phyloP scores from a whole-genome alignment of 2,329 filamentous ascomycete species.

The Colletotrichum brevisporum region DNA sequence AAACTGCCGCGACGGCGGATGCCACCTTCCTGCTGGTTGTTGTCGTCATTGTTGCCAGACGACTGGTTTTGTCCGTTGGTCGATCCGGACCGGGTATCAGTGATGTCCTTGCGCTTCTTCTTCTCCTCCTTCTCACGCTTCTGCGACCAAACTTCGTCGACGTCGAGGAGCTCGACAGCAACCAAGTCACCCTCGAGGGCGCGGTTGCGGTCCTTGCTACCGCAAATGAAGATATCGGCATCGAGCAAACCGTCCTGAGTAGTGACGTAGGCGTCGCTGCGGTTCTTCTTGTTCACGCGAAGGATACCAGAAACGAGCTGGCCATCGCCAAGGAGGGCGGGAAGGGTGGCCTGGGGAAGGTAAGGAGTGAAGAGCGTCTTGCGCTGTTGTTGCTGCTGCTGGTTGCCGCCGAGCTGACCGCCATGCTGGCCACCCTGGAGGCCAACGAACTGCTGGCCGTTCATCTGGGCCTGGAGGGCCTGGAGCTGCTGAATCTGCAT shows the following conservation, averaged over 20 bases:
- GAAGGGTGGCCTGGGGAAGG: slow-evolving; percentile 92
- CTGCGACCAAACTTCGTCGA: slow-evolving; percentile 98
- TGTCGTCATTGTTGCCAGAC: slow-evolving; percentile 73
- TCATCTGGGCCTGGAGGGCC: slow-evolving; percentile 90
- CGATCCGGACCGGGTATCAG: slow-evolving; percentile 85
- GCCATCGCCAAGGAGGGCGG: slow-evolving; percentile 89
- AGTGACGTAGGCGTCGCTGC: slow-evolving; percentile 97
- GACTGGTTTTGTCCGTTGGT: slow-evolving; percentile 80
- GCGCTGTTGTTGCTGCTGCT: slow-evolving; percentile 89
- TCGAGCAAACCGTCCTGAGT: slow-evolving; percentile 89
- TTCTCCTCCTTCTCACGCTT: slow-evolving; percentile 99
- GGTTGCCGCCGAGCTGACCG: slow-evolving; percentile 73
- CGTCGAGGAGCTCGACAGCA: slow-evolving; percentile 94
- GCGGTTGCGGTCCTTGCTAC: slow-evolving; percentile 98
- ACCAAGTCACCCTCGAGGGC: slow-evolving; percentile 96
- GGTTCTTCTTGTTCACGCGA: slow-evolving; percentile 99
- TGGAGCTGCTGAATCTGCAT: slow-evolving; percentile 92
- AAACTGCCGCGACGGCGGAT: slow-evolving; percentile 94
- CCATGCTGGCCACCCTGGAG: slow-evolving; percentile 81
- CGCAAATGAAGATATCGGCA: slow-evolving; percentile 99
- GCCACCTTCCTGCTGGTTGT: slow-evolving; percentile 81
- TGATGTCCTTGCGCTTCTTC: slow-evolving; percentile 99
- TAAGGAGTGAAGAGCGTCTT: slow-evolving; percentile 99
- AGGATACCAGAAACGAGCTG: slow-evolving; percentile 97
- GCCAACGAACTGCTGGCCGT: slow-evolving; percentile 80